Base-by-base conservation (phyloP, 768 basidiomycete genomes). In the Suillus discolor region DNA sequence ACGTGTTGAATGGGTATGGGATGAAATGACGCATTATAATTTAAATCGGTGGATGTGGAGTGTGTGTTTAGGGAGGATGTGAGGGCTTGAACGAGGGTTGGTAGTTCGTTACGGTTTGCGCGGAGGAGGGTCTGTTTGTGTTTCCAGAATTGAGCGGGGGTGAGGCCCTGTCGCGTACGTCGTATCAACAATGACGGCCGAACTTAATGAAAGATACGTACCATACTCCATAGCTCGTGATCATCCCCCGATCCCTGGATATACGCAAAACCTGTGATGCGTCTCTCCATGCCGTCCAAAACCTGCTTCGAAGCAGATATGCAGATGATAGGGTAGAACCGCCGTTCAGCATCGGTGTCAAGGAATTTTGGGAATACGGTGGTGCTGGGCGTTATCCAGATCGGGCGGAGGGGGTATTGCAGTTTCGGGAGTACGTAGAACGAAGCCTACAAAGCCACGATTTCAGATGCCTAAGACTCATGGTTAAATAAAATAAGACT, bases 221-320 rank as follows among this genome's bases (percentile, higher is more conserved):
- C 92, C 86, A 86, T 85, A 36, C 89, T 85, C 95, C 94, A 96
- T 6, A 91, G 80, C 75, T 97, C 96, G 72, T 96, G 94, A 71
- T 99, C 97, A 71, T 98, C 97, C 0, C 96, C 97, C 0, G 92
- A 93, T 1, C 97, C 97, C 75, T 97, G 96, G 9, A 98, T 86
- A 73, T 98, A 98, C 25, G 88, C 81, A 73, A 89, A 97, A 0
- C 92, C 93, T n/a, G 80, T 77, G 11, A 80, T 68, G 1, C 90
- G 84, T 25, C 91, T 81, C 65, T 91, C 89, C 1, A 85, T 63
- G 8, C 87, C 88, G 2, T 87, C 85, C 7, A 79, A 72, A 7
- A 90, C 81, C 68, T 87, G 88, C 68, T 86, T 87, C 4, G 94
- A 96, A 2, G 96, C 95, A 3, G 93, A 95, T 13, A 96, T 77